Conservation (phyloP, 2,329 filamentous ascomycete species). For the Fusarium sp. region DNA sequence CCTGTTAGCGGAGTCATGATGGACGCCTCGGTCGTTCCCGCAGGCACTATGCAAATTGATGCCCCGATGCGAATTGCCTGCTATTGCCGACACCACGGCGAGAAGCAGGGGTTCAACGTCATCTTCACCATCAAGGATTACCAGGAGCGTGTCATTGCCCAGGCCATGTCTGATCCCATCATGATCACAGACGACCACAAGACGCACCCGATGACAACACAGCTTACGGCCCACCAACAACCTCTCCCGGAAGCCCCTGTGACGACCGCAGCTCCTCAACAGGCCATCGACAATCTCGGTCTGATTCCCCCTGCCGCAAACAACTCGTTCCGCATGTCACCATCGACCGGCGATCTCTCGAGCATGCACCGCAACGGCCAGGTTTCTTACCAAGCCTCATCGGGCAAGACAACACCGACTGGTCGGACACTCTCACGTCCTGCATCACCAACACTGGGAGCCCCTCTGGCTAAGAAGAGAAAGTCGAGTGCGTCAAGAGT, state of each 20-base stretch:
- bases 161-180: slow-evolving; percentile 87
- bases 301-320: slow-evolving; percentile 50
- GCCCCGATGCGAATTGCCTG: slow-evolving; percentile 96
- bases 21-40: slow-evolving; percentile 56
- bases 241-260: slow-evolving; percentile 43
- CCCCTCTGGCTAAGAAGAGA: slow-evolving; percentile 81
- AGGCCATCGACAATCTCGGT: slow-evolving; percentile 46
- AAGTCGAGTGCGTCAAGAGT: slow-evolving; percentile 82
- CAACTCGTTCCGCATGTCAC: slow-evolving; percentile 65
- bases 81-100: slow-evolving; percentile 94
- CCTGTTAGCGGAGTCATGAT: slow-evolving; percentile 65
- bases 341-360: slow-evolving; percentile 73
- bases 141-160: slow-evolving; percentile 80
- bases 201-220: slow-evolving; percentile 67
- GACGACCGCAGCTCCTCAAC: slow-evolving; percentile 32
- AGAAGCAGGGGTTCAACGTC: slow-evolving; percentile 91
- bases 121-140: slow-evolving; percentile 95
- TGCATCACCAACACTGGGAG: slow-evolving; percentile 75
- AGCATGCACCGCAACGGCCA: slow-evolving; percentile 64
- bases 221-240: slow-evolving; percentile 41
- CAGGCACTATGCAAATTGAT: slow-evolving; percentile 80
- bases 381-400: slow-evolving; percentile 49
- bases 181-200: slow-evolving; percentile 99
- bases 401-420: slow-evolving; percentile 50
- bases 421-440: slow-evolving; percentile 73